Conservation (phyloP, 345 rosid species). For the Noccaea bulbosa region DNA sequence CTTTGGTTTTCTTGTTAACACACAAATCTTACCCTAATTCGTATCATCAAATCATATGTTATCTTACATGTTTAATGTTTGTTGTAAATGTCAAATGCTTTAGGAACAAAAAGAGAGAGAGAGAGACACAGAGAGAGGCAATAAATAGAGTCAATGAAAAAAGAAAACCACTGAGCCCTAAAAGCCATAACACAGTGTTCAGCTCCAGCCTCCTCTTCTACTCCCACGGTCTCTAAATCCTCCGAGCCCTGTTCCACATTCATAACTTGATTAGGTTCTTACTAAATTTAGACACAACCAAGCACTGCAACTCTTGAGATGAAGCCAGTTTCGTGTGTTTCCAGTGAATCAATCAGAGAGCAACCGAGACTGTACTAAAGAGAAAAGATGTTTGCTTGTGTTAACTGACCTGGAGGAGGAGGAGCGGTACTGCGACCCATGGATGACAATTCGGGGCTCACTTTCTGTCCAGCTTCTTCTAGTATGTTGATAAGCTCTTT, state of each 20-base stretch:
- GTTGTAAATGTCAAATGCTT: conserved; percentile 22
- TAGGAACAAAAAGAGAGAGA: not conserved
- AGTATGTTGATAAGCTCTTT: conserved; percentile 88
- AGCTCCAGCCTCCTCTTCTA: conserved; percentile 61
- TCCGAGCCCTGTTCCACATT: conserved; percentile 50
- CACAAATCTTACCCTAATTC: not conserved
- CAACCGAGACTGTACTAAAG: not conserved
- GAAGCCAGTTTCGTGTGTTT: not conserved
- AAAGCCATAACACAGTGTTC: conserved; percentile 27
- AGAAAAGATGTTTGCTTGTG: not conserved
- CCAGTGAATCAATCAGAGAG: conserved; percentile 16
- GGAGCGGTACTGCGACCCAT: conserved; percentile 98
- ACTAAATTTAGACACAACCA: not conserved
- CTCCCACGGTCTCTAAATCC: conserved; percentile 73
- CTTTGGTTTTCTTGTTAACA: not conserved
- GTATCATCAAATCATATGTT: conserved; percentile 14
- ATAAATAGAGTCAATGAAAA: conserved; percentile 4
- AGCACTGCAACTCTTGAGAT: not conserved
- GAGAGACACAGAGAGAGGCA: not conserved
- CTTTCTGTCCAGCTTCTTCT: conserved; percentile 98
- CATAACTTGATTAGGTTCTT: not conserved
- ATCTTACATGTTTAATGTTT: conserved; percentile 34
- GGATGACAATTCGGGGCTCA: conserved; percentile 81
- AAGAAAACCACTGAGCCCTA: conserved; percentile 37
- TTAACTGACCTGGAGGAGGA: conserved; percentile 75